Conservation (phyloP, 768 basidiomycete genomes). For the Russula vinacea region DNA sequence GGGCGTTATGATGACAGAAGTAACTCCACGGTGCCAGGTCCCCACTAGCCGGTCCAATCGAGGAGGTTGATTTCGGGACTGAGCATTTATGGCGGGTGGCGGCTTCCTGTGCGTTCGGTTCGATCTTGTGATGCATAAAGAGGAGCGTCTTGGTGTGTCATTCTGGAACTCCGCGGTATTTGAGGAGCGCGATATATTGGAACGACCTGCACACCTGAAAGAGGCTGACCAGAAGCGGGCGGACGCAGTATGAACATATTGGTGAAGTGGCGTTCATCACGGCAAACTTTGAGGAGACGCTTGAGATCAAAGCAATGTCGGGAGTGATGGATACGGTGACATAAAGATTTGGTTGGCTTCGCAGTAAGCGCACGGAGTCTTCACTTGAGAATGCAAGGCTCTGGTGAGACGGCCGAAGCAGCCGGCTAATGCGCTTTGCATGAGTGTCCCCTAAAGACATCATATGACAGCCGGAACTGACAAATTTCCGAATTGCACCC, state of each 20-base stretch:
- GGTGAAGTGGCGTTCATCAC: background rate
- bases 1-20: background rate
- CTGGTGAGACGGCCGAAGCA: background rate
- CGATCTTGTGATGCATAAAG: background rate
- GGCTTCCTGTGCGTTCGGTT: slow-evolving; percentile 1
- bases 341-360: background rate
- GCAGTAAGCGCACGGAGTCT: too few relatives aligned
- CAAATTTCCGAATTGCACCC: background rate
- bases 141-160: background rate
- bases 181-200: background rate
- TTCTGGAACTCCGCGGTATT: background rate
- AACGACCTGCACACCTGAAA: background rate
- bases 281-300: background rate
- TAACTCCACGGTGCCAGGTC: too few relatives aligned
- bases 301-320: background rate
- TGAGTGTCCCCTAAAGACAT: too few relatives aligned
- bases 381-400: background rate
- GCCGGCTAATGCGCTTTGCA: background rate
- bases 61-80: background rate
- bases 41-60: background rate
- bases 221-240: too few relatives aligned
- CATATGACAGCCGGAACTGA: background rate
- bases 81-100: background rate
- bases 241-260: background rate
- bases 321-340: background rate